Percentiles rank a stretch among this genome's conserved stretches.
phyloP scores from a whole-genome alignment of 2,329 filamentous ascomycete genomes.

The Xylariaceae sp. region DNA sequence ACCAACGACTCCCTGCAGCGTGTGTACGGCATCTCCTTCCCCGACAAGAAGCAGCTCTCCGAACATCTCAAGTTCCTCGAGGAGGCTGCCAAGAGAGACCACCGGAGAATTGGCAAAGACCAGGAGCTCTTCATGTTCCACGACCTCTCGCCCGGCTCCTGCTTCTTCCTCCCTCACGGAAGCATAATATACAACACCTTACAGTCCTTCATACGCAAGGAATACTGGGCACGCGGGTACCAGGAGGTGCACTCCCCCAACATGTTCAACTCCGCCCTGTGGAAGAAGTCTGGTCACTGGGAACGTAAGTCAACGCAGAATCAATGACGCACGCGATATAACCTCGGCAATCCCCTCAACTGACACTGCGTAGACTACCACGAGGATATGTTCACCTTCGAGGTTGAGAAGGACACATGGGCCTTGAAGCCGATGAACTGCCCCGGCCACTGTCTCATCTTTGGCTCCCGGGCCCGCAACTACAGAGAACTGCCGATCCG shows the following conservation, averaged over 20 bases:
- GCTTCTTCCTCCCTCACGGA: slow-evolving; percentile 89
- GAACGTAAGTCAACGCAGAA: slow-evolving; percentile 44
- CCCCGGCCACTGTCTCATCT: slow-evolving; percentile 81
- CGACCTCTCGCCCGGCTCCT: slow-evolving; percentile 84
- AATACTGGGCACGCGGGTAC: slow-evolving; percentile 92
- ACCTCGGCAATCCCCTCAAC: no score
- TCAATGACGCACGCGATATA: no score
- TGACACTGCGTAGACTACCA: slow-evolving; percentile 54
- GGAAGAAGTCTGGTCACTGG: slow-evolving; percentile 96
- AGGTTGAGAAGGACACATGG: slow-evolving; percentile 59
- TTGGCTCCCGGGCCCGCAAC: slow-evolving; percentile 65
- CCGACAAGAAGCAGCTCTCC: slow-evolving; percentile 90
- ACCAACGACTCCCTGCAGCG: slow-evolving; percentile 93
- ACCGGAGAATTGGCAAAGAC: slow-evolving; percentile 87
- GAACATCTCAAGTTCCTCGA: slow-evolving; percentile 94
- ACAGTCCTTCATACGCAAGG: slow-evolving; percentile 70
- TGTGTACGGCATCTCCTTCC: slow-evolving; percentile 92
- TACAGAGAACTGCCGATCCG: slow-evolving; percentile 78
- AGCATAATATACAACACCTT: slow-evolving; percentile 90
- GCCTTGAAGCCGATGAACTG: slow-evolving; percentile 93
- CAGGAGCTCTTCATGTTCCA: slow-evolving; percentile 98
- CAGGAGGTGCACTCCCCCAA: slow-evolving; percentile 93
- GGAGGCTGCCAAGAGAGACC: slow-evolving; percentile 96
- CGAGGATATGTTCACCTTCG: slow-evolving; percentile 67
- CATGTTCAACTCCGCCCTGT: slow-evolving; percentile 89